These are phyloP conservation scores for Neospora caninum DNA, from an alignment of 169 alveolate genomes.

Conservation along the genomic window DNA sequence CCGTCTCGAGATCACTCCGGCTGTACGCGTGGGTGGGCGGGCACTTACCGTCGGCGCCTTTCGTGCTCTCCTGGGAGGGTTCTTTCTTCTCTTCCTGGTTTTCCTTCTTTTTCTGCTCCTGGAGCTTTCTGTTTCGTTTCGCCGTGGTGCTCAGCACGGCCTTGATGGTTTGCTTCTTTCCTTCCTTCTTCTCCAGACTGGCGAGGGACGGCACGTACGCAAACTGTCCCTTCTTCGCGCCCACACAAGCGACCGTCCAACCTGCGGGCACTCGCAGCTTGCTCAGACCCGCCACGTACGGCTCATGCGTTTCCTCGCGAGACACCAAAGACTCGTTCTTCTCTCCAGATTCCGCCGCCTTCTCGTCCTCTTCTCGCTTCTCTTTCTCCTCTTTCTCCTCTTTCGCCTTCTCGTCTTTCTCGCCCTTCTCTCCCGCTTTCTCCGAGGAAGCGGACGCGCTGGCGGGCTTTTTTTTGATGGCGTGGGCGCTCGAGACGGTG, in stretches of 20 bases:
- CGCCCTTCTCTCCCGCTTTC: slow-evolving; percentile 19
- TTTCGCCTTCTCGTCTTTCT: neutral
- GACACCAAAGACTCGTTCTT: neutral
- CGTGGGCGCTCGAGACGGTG: slow-evolving; percentile 62
- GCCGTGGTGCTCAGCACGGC: slow-evolving; percentile 76
- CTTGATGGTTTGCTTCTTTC: slow-evolving; percentile 84
- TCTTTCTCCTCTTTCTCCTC: neutral
- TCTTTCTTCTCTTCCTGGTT: neutral
- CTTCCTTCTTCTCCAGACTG: slow-evolving; percentile 78
- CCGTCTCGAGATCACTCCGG: too few species aligned
- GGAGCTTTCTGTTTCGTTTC: neutral
- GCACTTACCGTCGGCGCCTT: neutral
- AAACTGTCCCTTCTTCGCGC: slow-evolving; percentile 82
- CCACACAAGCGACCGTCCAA: slow-evolving; percentile 85
- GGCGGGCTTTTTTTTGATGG: neutral
- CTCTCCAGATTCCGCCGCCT: neutral
- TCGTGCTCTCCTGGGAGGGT: neutral
- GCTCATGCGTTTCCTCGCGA: neutral
- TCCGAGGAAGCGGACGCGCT: neutral
- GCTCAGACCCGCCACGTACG: neutral
- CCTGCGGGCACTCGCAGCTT: slow-evolving; percentile 82
- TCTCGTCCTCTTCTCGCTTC: neutral
- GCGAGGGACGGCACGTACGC: slow-evolving; percentile 82
- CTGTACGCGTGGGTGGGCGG: neutral
- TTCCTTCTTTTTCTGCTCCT: neutral